Evolutionary conservation across 345 rosid species (phyloP), one percentile per base, ranked within the genome.

Genomic region (Bruguiera gymnorhiza): DNA sequence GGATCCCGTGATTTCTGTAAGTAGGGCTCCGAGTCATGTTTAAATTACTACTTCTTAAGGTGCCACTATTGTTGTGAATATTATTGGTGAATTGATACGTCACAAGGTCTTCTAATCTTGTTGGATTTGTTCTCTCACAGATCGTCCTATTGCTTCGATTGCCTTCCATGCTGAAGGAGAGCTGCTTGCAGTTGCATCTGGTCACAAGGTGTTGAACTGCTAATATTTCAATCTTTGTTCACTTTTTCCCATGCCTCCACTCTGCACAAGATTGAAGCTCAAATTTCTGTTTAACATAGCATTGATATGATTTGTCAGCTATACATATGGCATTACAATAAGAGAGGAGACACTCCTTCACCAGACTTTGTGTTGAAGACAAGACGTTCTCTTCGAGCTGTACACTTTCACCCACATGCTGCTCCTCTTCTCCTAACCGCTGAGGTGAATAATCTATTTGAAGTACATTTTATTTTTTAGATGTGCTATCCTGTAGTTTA

Each of bases 121-220:
- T 18, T 52, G 63, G 37, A 54, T 75, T 65, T 68, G 10, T 70
- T 19, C 71, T 62, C 50, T 43, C 74, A 68, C 81, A 89, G 95
- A 80, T 75, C 95, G 88, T 66, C 92, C 90, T 26, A 89, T 89
- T 79, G 91, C 92, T 34, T 89, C 95, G 16, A 87, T 89, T 76
- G 90, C 95, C 78, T 89, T 89, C 78, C 95, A 89, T 77, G 92
- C 92, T 54, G 83, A 79, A 67, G 95, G 95, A 26, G 92, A 89
- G 70, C 73, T 87, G 58, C 90, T 89, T 53, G 92, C 95, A 32
- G 92, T 87, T 67, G 95, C 92, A 50, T 87, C 90, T 27, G 92
- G 95, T 48, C 92, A 89, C 84, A 89, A 84, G 95, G 92, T 87
- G 73, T 76, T 65, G 67, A 60, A 32, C 58, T 48, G 39, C 24